phyloP scores from a whole-genome alignment of 192 early-diverging fungal species.

The Irineochytrium annulatum region DNA sequence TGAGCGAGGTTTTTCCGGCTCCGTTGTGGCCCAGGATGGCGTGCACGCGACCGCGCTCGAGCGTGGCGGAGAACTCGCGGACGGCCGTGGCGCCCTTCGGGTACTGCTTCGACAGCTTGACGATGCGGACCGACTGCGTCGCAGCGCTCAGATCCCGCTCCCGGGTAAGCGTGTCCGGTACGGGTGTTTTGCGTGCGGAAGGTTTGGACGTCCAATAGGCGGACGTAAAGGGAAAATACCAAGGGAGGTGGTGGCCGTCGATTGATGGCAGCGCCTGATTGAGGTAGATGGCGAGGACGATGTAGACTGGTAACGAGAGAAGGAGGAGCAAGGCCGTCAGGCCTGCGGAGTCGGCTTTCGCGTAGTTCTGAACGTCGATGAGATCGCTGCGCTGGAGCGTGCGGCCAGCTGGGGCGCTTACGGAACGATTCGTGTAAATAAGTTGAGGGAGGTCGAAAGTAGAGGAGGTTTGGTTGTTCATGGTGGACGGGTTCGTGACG shows the following conservation, averaged over 20 bases:
- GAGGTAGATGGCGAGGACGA: slow-evolving; percentile 43
- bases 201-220: slow-evolving; percentile 19
- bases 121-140: slow-evolving; percentile 11
- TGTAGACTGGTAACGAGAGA: slow-evolving; percentile 29
- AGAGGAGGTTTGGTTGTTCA: slow-evolving; percentile 5
- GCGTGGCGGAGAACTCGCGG: slow-evolving; percentile 21
- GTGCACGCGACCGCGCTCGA: slow-evolving; percentile 22
- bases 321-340: slow-evolving; percentile 4
- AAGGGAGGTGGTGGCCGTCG: slow-evolving; percentile 60
- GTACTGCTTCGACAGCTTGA: slow-evolving; percentile 24
- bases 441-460: slow-evolving; percentile 12
- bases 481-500: neutral
- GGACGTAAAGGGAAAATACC: slow-evolving; percentile 46
- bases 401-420: slow-evolving; percentile 1
- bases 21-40: slow-evolving; percentile 50
- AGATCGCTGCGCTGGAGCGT: neutral
- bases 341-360: neutral
- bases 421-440: neutral
- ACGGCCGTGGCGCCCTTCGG: slow-evolving; percentile 17
- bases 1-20: slow-evolving; percentile 66
- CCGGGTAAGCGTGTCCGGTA: slow-evolving; percentile 13
- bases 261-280: slow-evolving; percentile 55
- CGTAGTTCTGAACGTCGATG: neutral
- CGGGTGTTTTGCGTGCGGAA: neutral
- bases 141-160: slow-evolving; percentile 6